Conservation (phyloP, 768 basidiomycete genomes). For the Podaxis sp. region DNA sequence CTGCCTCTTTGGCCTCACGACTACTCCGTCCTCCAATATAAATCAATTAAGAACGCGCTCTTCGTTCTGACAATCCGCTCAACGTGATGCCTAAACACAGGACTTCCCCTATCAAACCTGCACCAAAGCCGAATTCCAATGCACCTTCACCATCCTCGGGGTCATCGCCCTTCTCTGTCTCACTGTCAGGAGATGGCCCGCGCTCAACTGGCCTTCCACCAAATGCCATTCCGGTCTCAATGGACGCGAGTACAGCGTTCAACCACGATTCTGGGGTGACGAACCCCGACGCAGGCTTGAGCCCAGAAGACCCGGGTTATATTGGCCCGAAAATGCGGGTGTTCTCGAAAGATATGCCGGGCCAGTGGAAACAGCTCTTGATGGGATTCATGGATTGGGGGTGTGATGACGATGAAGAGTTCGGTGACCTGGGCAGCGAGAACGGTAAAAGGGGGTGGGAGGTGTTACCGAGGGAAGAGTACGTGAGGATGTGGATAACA, state of each 20-base stretch:
- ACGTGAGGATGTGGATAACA: neutral
- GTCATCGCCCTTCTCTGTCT: too few relatives aligned
- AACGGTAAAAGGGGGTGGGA: neutral
- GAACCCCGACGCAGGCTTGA: neutral
- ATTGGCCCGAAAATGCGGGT: neutral
- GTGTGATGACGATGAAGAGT: neutral
- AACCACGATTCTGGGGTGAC: neutral
- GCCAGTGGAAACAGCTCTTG: neutral
- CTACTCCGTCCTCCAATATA: too few relatives aligned
- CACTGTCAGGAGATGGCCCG: neutral
- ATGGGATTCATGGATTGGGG: neutral
- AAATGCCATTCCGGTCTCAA: neutral
- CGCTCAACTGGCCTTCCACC: neutral
- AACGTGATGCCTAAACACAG: too few relatives aligned
- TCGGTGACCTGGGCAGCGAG: neutral
- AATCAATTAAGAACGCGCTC: too few relatives aligned
- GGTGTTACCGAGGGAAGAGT: neutral
- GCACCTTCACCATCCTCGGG: too few relatives aligned
- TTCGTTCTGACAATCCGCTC: too few relatives aligned
- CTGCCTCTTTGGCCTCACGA: too few relatives aligned
- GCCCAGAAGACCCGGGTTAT: neutral
- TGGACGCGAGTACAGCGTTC: neutral
- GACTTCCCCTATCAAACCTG: too few relatives aligned
- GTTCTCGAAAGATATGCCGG: neutral
- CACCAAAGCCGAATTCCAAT: too few relatives aligned